Evolutionary conservation across 176 grass and related monocot species (phyloP).

Genomic region (Oryza nivara): DNA sequence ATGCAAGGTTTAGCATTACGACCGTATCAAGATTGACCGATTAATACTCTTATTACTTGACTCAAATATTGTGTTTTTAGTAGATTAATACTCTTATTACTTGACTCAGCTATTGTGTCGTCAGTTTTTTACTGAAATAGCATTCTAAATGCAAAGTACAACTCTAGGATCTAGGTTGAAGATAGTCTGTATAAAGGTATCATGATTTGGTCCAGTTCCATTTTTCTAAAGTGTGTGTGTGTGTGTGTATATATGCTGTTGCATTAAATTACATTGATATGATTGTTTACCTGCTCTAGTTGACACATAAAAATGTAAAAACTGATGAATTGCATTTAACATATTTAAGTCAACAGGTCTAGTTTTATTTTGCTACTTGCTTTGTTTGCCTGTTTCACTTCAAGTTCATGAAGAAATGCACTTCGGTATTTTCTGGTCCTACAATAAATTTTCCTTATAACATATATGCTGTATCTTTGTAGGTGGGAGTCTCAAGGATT

Average conservation of each 20-base stretch:
- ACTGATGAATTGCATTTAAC: background rate
- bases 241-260: background rate
- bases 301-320: background rate
- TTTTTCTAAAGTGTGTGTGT: background rate
- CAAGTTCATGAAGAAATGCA: slow-evolving; percentile 1
- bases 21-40: background rate
- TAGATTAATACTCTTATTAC: slow-evolving; percentile 12
- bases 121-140: background rate
- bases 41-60: slow-evolving; percentile 14
- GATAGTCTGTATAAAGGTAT: background rate
- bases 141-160: background rate
- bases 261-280: background rate
- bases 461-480: slow-evolving; percentile 28
- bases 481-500: slow-evolving; percentile 98
- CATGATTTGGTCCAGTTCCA: background rate
- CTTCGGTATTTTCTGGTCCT: background rate
- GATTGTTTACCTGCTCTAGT: slow-evolving; percentile 1
- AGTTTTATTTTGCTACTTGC: background rate
- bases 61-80: background rate
- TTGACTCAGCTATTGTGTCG: background rate
- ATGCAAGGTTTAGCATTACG: background rate
- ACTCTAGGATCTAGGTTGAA: background rate
- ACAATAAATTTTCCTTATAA: slow-evolving; percentile 18
- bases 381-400: background rate
- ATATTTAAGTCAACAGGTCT: background rate